phyloP scores from a whole-genome alignment of 106 monocot species.

The Chionographis japonica region DNA sequence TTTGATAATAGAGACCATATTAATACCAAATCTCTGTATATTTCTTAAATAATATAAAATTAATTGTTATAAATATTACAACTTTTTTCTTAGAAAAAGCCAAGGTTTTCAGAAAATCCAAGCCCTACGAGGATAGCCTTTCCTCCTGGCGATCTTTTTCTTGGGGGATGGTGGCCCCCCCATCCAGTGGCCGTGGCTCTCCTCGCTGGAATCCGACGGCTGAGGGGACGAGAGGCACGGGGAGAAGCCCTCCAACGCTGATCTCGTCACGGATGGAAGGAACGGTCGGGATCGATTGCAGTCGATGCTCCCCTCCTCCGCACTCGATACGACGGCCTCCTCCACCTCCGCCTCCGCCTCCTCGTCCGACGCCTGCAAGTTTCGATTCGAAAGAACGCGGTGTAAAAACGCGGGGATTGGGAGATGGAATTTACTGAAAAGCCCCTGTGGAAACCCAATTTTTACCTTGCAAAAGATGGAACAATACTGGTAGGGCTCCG shows the following conservation, averaged over 20 bases:
- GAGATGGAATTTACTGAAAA: neutral
- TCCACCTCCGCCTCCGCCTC: neutral
- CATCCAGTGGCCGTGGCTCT: neutral
- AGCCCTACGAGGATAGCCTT: constrained; percentile 36
- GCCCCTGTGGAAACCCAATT: neutral
- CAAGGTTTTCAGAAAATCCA: constrained; percentile 13
- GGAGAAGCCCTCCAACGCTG: constrained; percentile 1
- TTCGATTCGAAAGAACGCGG: neutral
- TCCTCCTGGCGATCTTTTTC: constrained; percentile 12
- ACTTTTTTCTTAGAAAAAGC: too few relatives aligned
- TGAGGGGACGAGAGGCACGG: neutral
- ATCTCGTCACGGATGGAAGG: neutral
- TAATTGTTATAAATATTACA: too few relatives aligned
- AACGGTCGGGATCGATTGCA: neutral
- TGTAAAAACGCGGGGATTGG: neutral
- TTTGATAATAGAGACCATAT: too few relatives aligned
- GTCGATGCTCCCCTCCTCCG: neutral
- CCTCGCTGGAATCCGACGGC: constrained; percentile 5
- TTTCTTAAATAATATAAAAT: too few relatives aligned
- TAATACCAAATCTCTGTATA: too few relatives aligned
- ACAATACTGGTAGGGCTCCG: constrained; percentile 36
- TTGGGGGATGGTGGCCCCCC: neutral
- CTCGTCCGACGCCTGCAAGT: neutral
- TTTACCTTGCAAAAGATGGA: constrained; percentile 60
- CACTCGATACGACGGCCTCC: too few relatives aligned